phyloP scores from a whole-genome alignment of 768 basidiomycete genomes.

The Omphalotus guepiniiformis region DNA sequence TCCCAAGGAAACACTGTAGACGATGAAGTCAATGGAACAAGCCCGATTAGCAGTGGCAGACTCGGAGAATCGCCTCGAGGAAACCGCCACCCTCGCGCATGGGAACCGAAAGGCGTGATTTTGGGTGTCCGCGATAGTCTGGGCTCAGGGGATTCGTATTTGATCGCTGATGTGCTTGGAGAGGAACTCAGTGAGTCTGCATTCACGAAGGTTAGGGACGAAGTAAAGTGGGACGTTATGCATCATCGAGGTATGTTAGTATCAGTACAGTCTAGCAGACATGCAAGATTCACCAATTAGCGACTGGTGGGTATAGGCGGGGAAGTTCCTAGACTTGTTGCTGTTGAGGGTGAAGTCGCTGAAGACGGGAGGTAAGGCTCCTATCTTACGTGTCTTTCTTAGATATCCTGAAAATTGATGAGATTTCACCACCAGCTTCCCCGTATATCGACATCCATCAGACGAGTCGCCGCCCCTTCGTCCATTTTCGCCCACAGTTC shows the following conservation, averaged over 20 bases:
- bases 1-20: too few species aligned
- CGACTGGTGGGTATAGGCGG: conserved; percentile 44
- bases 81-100: background rate
- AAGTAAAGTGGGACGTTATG: conserved; percentile 75
- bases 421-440: conserved; percentile 41
- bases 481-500: conserved; percentile 67
- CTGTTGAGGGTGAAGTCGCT: conserved; percentile 54
- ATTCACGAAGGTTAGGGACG: conserved; percentile 54
- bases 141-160: conserved; percentile 65
- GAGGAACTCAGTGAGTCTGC: conserved; percentile 48
- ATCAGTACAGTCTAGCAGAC: background rate
- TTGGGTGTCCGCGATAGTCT: conserved; percentile 18
- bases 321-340: conserved; percentile 64
- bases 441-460: conserved; percentile 79
- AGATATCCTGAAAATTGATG: conserved; percentile 2
- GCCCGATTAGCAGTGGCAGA: too few species aligned
- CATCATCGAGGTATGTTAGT: conserved; percentile 57
- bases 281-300: too few species aligned
- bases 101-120: background rate
- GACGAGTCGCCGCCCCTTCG: conserved; percentile 69
- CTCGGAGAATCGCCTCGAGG: too few species aligned
- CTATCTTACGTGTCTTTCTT: background rate
- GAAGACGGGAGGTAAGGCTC: conserved; percentile 42
- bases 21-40: too few species aligned
- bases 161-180: conserved; percentile 58